These are phyloP conservation scores for Metschnikowia anglica DNA, from an alignment of 805 yeast genomes.

Conservation along the genomic window DNA sequence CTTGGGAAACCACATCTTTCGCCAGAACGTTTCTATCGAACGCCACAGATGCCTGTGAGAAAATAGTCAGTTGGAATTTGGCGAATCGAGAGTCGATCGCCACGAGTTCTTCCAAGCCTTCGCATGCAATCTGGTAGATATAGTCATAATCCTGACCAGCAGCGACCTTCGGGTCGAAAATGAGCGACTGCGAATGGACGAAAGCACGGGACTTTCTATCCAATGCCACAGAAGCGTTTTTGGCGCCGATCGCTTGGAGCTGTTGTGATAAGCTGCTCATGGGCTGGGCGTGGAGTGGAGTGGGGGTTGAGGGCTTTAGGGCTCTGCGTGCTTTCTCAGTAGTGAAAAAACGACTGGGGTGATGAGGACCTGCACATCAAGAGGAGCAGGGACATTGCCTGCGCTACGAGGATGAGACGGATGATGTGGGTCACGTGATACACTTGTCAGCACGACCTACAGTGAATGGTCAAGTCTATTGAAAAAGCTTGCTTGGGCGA, in stretches of 20 bases:
- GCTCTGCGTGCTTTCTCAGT: no score
- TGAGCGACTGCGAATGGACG: constrained; percentile 83
- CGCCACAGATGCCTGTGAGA: constrained; percentile 75
- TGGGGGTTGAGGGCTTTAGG: no score
- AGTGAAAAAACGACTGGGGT: no score
- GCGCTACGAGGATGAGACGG: no score
- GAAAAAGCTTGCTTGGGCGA: no score
- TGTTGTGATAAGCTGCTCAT: constrained; percentile 76
- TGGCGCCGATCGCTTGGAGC: constrained; percentile 65
- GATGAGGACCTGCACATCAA: no score
- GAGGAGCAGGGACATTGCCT: no score
- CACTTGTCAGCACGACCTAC: no score
- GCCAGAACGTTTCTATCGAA: constrained; percentile 83
- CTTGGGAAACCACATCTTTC: constrained; percentile 68
- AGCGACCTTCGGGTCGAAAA: constrained; percentile 83
- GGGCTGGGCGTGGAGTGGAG: no score
- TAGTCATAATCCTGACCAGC: constrained; percentile 92
- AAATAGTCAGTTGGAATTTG: constrained; percentile 67
- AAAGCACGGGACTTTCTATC: constrained; percentile 86
- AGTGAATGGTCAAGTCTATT: no score
- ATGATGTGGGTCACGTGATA: no score
- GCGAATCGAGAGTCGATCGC: constrained; percentile 73
- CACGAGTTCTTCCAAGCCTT: constrained; percentile 72
- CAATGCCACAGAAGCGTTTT: constrained; percentile 67
- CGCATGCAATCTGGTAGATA: constrained; percentile 66